Evolutionary conservation across 768 basidiomycete genomes (phyloP), one percentile per base, ranked within the genome.

Genomic region (Boletus eberwhitei): DNA sequence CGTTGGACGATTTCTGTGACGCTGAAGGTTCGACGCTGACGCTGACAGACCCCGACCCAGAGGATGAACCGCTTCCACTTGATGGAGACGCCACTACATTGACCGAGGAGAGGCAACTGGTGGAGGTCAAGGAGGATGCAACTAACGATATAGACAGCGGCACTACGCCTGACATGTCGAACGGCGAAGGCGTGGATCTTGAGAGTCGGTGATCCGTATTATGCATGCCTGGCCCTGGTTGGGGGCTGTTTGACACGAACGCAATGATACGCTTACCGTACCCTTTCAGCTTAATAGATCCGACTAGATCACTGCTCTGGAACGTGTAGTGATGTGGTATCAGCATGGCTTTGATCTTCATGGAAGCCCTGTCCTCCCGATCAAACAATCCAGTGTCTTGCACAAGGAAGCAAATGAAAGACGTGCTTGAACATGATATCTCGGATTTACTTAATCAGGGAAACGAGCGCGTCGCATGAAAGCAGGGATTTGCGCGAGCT

Each of bases 1-100:
- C 75, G 3, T 51, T 92, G 31, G 73, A 75, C 13, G 93, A 96
- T 68, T 95, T 96, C 70, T 75, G 77, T 49, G 69, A 74, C 16
- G 61, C 67, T 5, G 77, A 77, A 38, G 71, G 67, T 2, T 71
- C 67, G 8, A 67, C 63, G 0, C 45, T 73, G 37, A 59, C 57
- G 0, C 43, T 71, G 36, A 57, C 49, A 3, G 62, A 61, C 34
- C 59, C 63, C 2, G 67, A 71, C 44, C 68, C 68, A 6, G 68
- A 69, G 1, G 68, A 66, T n/a, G 67, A 54, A 36, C 66, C 65
- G 8, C 50, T 65, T 11, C 59, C 53, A 9, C 5, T 63, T 11
- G 24, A 57, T 29, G 38, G 21, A 9, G 36, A 47, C 0, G 29
- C 11, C 3, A 24, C 16, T 17, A 7, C 36, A 8, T 48, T 29